Evolutionary conservation across 768 basidiomycete genomes (phyloP), one percentile per base, ranked within the genome.

Genomic region (Auricularia sp.): DNA sequence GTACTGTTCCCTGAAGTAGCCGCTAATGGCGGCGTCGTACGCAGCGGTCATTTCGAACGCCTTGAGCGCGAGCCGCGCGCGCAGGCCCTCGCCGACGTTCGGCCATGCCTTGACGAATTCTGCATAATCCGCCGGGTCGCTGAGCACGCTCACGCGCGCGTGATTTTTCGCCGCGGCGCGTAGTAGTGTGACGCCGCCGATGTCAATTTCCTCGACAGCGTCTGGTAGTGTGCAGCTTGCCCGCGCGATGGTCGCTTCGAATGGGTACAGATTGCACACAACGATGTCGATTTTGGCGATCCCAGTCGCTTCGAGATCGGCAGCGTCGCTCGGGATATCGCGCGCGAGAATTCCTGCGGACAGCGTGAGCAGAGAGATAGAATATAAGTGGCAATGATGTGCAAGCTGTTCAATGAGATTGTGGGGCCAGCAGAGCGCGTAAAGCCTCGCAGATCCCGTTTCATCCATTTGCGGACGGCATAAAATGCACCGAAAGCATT

Each of bases 111-210:
- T 76, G 59, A 98, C 75, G 76, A 98, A 96, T 63, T 83, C 81
- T 56, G 81, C 74, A 74, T 99, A 99, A 74, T 99, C 97, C 8
- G 82, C 76, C 33, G 93, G 93, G 73, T 94, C 92, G 51, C 90
- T 95, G 54, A 96, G 80, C 56, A 98, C 86, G 37, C 88, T 89
- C 35, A 95, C 93, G 54, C 95, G 89, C 62, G 82, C 90, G 78
- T 98, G 97, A 76, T 99, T 99, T 78, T 99, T 99, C 64, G 97
- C 97, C 2, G 96, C 97, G 7, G 96, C 97, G 51, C 97, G 90
- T 61, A 98, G 86, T 8, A 99, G 87, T 5, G 97, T 98, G 59
- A 99, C 97, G 34, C 97, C 97, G 5, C 97, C 97, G 65, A 99
- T 98, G 77, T 99, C 97, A 69, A 99, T 90, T 76, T 99, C 97